Percentiles rank a stretch among this genome's conserved stretches.
Evolutionary conservation across 2,329 filamentous ascomycete species (phyloP).

Genomic region (Simplicillium aogashimaense): DNA sequence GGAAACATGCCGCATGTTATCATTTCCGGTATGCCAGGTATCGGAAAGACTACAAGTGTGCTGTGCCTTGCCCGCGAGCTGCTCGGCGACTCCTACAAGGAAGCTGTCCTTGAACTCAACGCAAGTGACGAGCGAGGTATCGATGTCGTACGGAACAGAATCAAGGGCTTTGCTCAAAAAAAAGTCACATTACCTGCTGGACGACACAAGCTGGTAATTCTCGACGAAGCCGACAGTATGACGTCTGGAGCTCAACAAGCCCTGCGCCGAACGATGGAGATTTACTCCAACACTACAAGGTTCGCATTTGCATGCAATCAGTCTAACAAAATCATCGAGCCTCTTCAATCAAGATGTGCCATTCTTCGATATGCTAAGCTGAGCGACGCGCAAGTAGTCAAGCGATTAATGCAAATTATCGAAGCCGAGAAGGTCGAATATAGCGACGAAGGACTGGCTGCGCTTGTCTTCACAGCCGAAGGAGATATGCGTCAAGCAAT

Average conservation of each 20-base stretch:
- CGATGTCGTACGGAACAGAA: slow-evolving; percentile 91
- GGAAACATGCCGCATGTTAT: slow-evolving; percentile 99
- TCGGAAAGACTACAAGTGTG: slow-evolving; percentile 95
- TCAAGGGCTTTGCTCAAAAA: slow-evolving; percentile 98
- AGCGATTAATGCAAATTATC: slow-evolving; percentile 83
- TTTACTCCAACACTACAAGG: slow-evolving; percentile 90
- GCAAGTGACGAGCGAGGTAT: slow-evolving; percentile 96
- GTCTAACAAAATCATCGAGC: slow-evolving; percentile 98
- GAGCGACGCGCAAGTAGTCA: slow-evolving; percentile 87
- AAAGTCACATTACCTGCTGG: slow-evolving; percentile 91
- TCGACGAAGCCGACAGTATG: slow-evolving; percentile 98
- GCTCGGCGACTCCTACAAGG: slow-evolving; percentile 88
- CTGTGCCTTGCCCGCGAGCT: slow-evolving; percentile 87
- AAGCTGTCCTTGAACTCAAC: slow-evolving; percentile 93
- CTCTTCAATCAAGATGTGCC: slow-evolving; percentile 91
- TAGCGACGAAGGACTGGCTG: slow-evolving; percentile 87
- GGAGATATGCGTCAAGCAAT: slow-evolving; percentile 99
- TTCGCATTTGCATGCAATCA: slow-evolving; percentile 99
- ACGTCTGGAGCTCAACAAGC: slow-evolving; percentile 94
- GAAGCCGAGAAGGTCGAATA: slow-evolving; percentile 85
- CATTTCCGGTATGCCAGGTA: slow-evolving; percentile 98
- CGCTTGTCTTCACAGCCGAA: slow-evolving; percentile 94
- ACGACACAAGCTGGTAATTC: slow-evolving; percentile 90
- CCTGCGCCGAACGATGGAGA: slow-evolving; percentile 93
- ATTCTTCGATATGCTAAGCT: slow-evolving; percentile 89